Conservation (phyloP, 306 rosid species). For the Crotalaria pallida region DNA sequence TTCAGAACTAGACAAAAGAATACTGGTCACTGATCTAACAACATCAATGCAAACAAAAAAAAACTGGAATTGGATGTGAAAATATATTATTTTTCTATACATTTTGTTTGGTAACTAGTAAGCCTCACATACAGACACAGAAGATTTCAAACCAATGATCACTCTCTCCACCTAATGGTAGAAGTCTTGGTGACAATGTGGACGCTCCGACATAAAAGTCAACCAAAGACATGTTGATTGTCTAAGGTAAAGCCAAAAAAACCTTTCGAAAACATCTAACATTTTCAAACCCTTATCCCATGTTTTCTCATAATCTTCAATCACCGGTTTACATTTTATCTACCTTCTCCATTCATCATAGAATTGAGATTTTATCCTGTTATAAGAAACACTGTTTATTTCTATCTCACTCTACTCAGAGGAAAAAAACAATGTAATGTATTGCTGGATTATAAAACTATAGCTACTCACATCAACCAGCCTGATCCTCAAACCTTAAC, state of each 20-base stretch:
- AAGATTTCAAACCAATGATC: slow-evolving; percentile 11
- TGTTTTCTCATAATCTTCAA: slow-evolving; percentile 4
- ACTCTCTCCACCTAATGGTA: slow-evolving; percentile 18
- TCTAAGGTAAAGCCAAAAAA: slow-evolving; percentile 9
- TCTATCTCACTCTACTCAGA: not conserved
- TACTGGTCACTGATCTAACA: not conserved
- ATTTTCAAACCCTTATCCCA: slow-evolving; percentile 7
- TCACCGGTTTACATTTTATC: not conserved
- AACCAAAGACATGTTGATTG: not conserved
- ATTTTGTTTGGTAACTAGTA: not conserved
- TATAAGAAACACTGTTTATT: not conserved
- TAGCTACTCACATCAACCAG: not conserved
- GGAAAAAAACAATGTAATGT: not conserved
- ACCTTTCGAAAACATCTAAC: not conserved
- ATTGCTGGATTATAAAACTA: slow-evolving; percentile 5
- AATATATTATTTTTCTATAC: not conserved
- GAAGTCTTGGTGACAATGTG: slow-evolving; percentile 16
- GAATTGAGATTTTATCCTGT: slow-evolving; percentile 1
- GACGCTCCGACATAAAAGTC: slow-evolving; percentile 3
- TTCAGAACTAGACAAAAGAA: not conserved
- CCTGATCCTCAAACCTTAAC: not conserved
- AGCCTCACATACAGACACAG: not conserved
- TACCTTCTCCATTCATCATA: not conserved
- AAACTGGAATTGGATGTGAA: not conserved
- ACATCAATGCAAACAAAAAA: not conserved